Evolutionary conservation across 1,139 yeast genomes (phyloP), one percentile per base, ranked within the genome.

Genomic region (Hyphopichia wangnamkhiaoensis): DNA sequence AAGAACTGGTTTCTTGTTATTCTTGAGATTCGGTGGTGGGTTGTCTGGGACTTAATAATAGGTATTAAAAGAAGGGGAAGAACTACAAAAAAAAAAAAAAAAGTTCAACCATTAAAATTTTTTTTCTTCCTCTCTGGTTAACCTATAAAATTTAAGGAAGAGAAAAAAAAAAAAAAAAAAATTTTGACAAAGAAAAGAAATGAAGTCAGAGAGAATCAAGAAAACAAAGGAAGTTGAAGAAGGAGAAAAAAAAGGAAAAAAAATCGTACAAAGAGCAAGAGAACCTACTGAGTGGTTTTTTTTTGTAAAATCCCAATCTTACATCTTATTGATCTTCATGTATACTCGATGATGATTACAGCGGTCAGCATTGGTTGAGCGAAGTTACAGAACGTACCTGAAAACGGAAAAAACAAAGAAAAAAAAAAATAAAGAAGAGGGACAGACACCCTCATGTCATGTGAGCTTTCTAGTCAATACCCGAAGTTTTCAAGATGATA

Each of bases 51-150:
- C 26, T 23, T 9, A 23, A 23, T 12, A 23, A 23, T 12, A 8
- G 12, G 12, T 21, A 12, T 21, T 21, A n/a, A n/a, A n/a, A n/a
- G n/a, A n/a, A n/a, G n/a, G n/a, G n/a, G n/a, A n/a, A n/a, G n/a
- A n/a, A n/a, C n/a, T n/a, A n/a, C n/a, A n/a, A n/a, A n/a, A n/a
- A 26, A 26, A 26, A 26, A 26, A 26, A 26, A 26, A 26, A 26
- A 23, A 23, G 12, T 23, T 15, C n/a, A 24, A 4, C 27, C n/a
- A 24, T 24, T 10, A 10, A 24, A 10, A 24, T 26, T 26, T 26
- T 26, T 26, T 4, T 26, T 4, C 29, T 21, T 21, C 10, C 10
- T 21, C 24, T 21, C 10, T 21, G 24, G n/a, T n/a, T n/a, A 21
- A 21, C 24, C 24, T 21, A 21, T 21, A 21, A 10, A 21, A 21